These are phyloP conservation scores for Spinacia oleracea DNA, from an alignment of 179 eudicot genomes.

Conservation along the genomic window DNA sequence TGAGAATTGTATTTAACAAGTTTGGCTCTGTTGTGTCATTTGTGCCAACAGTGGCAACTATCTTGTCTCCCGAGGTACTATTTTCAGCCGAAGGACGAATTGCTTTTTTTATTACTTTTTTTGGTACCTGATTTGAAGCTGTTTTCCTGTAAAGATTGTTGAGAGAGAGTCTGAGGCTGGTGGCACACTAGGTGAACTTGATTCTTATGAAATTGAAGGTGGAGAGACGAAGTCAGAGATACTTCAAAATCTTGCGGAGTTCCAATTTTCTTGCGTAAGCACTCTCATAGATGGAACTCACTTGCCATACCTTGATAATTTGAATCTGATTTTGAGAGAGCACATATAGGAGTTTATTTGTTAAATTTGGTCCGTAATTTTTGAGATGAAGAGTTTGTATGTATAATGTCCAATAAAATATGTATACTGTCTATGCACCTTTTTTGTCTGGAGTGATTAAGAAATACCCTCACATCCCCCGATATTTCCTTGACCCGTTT, in stretches of 20 bases:
- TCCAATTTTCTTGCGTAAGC: slow-evolving; percentile 89
- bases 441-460: background rate
- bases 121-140: slow-evolving; percentile 19
- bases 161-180: slow-evolving; percentile 93
- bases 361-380: background rate
- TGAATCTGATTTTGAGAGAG: background rate
- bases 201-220: slow-evolving; percentile 90
- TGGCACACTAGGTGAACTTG: slow-evolving; percentile 75
- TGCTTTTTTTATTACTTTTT: slow-evolving; percentile 1
- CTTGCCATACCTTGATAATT: background rate
- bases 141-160: slow-evolving; percentile 48
- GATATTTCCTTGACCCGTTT: background rate
- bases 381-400: background rate
- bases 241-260: slow-evolving; percentile 79
- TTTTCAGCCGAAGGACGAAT: slow-evolving; percentile 4
- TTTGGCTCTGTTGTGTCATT: slow-evolving; percentile 81
- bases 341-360: background rate
- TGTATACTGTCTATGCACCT: background rate
- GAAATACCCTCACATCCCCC: background rate
- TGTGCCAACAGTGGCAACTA: slow-evolving; percentile 72
- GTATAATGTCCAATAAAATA: background rate
- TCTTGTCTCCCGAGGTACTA: slow-evolving; percentile 86
- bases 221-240: slow-evolving; percentile 88
- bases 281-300: background rate
- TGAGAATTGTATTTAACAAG: slow-evolving; percentile 84